Conservation (phyloP, 148 eudicot genomes). For the Agrostemma githago region DNA sequence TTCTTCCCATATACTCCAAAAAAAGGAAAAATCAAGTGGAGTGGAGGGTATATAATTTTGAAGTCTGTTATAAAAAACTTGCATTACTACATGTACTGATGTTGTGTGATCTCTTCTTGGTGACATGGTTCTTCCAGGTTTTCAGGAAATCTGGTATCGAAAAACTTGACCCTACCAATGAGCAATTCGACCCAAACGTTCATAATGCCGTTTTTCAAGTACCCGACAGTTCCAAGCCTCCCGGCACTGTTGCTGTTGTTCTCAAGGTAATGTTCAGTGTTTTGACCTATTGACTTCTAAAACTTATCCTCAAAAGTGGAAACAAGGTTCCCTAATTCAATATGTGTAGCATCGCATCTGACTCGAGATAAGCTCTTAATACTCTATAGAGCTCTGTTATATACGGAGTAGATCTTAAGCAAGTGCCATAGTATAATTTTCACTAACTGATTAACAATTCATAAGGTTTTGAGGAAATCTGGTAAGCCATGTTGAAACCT, state of each 20-base stretch:
- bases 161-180: conserved; percentile 69
- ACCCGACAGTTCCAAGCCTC: conserved; percentile 75
- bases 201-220: conserved; percentile 96
- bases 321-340: background rate
- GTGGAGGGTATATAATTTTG: background rate
- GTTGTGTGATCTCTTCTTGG: background rate
- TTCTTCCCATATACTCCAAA: background rate
- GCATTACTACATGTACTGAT: background rate
- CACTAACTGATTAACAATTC: background rate
- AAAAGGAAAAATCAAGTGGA: background rate
- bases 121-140: conserved; percentile 43
- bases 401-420: background rate
- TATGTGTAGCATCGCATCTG: background rate
- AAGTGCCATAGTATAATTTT: background rate
- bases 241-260: conserved; percentile 77
- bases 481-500: background rate
- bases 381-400: background rate
- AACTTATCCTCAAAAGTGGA: background rate
- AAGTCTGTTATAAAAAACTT: background rate
- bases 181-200: conserved; percentile 85
- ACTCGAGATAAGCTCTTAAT: background rate
- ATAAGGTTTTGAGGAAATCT: background rate
- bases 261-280: conserved; percentile 58
- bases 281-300: background rate
- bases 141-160: conserved; percentile 75